Evolutionary conservation across 1,284 basidiomycete species (phyloP).

Genomic region (Trichosporon sp.): DNA sequence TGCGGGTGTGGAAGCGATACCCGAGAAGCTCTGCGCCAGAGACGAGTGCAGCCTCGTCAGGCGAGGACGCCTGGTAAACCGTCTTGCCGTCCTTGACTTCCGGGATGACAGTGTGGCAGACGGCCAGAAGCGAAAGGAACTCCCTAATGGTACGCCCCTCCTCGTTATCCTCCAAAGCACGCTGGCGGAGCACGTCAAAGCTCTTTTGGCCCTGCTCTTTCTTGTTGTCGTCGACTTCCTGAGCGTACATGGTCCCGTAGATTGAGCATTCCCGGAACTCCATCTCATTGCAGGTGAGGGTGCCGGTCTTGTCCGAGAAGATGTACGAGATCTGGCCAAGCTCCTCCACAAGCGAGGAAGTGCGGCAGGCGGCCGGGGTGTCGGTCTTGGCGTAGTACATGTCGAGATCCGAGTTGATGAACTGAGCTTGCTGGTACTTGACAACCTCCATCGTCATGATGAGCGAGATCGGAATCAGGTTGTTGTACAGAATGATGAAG

Average conservation of each 20-base stretch:
- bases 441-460: constrained; percentile 99
- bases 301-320: constrained; percentile 98
- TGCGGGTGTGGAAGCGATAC: constrained; percentile 91
- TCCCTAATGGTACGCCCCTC: constrained; percentile 75
- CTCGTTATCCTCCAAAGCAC: constrained; percentile 61
- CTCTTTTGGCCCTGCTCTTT: constrained; percentile 62
- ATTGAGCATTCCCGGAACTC: constrained; percentile 92
- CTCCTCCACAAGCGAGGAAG: constrained; percentile 96
- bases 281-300: constrained; percentile 97
- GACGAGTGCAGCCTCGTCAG: constrained; percentile 96
- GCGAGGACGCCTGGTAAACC: constrained; percentile 93
- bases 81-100: constrained; percentile 81
- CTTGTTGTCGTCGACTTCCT: constrained; percentile 80
- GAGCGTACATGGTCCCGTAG: constrained; percentile 85
- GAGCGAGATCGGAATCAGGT: constrained; percentile 97
- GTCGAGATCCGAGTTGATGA: constrained; percentile 95
- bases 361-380: constrained; percentile 94
- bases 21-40: constrained; percentile 90
- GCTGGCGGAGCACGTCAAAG: constrained; percentile 51
- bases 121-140: constrained; percentile 87
- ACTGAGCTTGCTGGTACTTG: constrained; percentile 94
- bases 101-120: constrained; percentile 99
- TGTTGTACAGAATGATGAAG: constrained; percentile 99
- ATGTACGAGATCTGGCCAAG: constrained; percentile 94
- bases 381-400: constrained; percentile 95